Conservation (phyloP, 306 rosid genomes). For the Canavalia gladiata region DNA sequence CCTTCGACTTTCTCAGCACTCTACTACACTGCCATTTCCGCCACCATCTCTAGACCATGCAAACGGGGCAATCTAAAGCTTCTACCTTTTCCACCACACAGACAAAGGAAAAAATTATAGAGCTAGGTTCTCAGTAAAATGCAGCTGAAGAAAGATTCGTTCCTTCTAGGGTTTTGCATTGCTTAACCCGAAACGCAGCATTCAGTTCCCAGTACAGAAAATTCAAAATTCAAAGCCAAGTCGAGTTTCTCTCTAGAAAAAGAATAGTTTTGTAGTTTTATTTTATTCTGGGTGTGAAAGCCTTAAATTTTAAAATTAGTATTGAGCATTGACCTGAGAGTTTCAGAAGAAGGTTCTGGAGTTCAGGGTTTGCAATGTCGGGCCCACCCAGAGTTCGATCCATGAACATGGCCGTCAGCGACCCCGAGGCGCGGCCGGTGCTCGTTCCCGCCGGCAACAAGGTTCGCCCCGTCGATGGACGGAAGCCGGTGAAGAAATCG, state of each 20-base stretch:
- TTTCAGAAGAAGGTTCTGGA: slow-evolving; percentile 37
- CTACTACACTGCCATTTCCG: slow-evolving; percentile 3
- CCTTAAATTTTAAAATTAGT: slow-evolving; percentile 46
- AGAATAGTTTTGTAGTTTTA: background rate
- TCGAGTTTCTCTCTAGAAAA: background rate
- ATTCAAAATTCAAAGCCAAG: slow-evolving; percentile 31
- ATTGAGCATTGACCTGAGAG: slow-evolving; percentile 47
- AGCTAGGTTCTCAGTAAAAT: slow-evolving; percentile 43
- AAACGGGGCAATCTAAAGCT: slow-evolving; percentile 28
- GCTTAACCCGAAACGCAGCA: background rate
- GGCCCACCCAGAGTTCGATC: slow-evolving; percentile 89
- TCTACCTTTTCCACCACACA: slow-evolving; percentile 35
- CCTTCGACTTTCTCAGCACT: slow-evolving; percentile 44
- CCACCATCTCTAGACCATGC: slow-evolving; percentile 24
- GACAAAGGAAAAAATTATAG: too few species aligned
- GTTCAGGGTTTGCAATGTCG: slow-evolving; percentile 64
- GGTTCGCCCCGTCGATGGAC: slow-evolving; percentile 51
- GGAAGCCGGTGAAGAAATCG: slow-evolving; percentile 64
- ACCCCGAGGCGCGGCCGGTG: slow-evolving; percentile 66
- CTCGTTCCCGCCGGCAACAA: slow-evolving; percentile 79
- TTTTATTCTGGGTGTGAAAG: slow-evolving; percentile 1
- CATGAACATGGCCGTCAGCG: slow-evolving; percentile 63
- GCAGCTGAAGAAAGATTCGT: slow-evolving; percentile 37
- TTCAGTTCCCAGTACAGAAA: slow-evolving; percentile 30
- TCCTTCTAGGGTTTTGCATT: slow-evolving; percentile 57